Base-by-base conservation (phyloP, 225 moss, liverwort and hornwort genomes). In the Bryum argenteum region DNA sequence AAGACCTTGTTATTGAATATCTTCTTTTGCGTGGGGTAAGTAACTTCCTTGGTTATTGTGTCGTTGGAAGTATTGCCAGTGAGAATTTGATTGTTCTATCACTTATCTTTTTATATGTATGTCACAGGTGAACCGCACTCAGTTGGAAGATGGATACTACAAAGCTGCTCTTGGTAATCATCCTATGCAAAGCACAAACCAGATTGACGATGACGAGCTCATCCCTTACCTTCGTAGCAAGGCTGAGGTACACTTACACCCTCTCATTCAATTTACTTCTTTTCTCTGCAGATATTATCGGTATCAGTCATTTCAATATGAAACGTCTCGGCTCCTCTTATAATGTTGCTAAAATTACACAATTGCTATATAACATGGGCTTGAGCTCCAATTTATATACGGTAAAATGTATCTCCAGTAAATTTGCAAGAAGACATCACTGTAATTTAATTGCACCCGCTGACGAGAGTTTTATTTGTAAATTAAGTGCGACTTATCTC, bases 1-100 rank as follows among this genome's bases (percentile, higher is more conserved):
- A 96, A 77, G 96, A 93, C 67, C 91, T 93, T 60, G 68, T 89
- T 4, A 93, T 96, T 64, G 93, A 96, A 39, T 87, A 84, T 65
- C 87, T 96, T 70, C 44, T 96, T 11, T 80, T 96, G 67, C 80
- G 83, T 66, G 93, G 96, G 75, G 93, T 93, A 87, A 75, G 69
- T 12, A n/a, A n/a, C n/a, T n/a, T n/a, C n/a, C n/a, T n/a, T 18
- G 44, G 9, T 71, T 24, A 73, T 28, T 28, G 5, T 2, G 2
- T 28, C 28, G 5, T 5, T 33, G 5, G 3, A 28, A 33, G 33
- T 33, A 33, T 33, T 33, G 0, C 5, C 33, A 33, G 7, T 33
- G 33, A 28, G 2, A 28, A 2, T 28, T 28, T 28, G 28, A 11
- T 14, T 26, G 14, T 54, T 37, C 8, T 17, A 8, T 41, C 12